Conservation (phyloP, 2,329 filamentous ascomycete species). For the Cyanodermella asteris region DNA sequence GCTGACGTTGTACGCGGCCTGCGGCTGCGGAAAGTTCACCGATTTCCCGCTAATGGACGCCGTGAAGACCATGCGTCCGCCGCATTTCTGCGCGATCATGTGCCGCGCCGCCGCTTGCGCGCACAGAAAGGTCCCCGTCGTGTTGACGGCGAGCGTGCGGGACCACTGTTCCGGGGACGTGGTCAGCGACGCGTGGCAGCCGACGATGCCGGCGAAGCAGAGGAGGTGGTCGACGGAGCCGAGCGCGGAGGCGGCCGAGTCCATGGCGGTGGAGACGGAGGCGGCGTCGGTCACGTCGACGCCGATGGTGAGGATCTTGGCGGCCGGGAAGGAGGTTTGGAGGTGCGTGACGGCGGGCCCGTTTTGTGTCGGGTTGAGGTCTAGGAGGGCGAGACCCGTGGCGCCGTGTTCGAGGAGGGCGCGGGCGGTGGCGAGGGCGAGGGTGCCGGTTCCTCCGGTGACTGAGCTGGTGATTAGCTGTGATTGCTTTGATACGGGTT, state of each 20-base stretch:
- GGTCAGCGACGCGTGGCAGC: constrained; percentile 37
- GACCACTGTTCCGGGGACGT: constrained; percentile 38
- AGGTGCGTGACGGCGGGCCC: constrained; percentile 24
- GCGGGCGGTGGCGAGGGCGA: constrained; percentile 34
- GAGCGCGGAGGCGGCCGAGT: constrained; percentile 19
- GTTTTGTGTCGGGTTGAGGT: constrained; percentile 27
- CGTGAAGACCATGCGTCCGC: constrained; percentile 43
- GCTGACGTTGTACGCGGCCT: constrained; percentile 48
- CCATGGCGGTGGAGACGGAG: constrained; percentile 23
- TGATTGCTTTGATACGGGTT: neutral
- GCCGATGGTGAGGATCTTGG: constrained; percentile 26
- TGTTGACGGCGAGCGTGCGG: constrained; percentile 46
- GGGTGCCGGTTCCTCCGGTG: constrained; percentile 43
- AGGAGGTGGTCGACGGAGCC: constrained; percentile 34
- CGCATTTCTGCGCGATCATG: constrained; percentile 11
- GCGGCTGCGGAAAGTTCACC: constrained; percentile 52
- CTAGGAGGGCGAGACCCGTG: constrained; percentile 36
- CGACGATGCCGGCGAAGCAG: constrained; percentile 48
- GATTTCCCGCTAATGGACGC: constrained; percentile 46
- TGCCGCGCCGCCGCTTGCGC: constrained; percentile 39
- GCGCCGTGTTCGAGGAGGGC: constrained; percentile 50
- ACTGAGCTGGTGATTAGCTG: constrained; percentile 17
- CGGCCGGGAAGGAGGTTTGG: constrained; percentile 29
- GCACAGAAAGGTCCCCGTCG: constrained; percentile 46
- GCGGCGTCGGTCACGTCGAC: constrained; percentile 38